phyloP scores from a whole-genome alignment of 257 asterid species.

The Scutellaria barbata region DNA sequence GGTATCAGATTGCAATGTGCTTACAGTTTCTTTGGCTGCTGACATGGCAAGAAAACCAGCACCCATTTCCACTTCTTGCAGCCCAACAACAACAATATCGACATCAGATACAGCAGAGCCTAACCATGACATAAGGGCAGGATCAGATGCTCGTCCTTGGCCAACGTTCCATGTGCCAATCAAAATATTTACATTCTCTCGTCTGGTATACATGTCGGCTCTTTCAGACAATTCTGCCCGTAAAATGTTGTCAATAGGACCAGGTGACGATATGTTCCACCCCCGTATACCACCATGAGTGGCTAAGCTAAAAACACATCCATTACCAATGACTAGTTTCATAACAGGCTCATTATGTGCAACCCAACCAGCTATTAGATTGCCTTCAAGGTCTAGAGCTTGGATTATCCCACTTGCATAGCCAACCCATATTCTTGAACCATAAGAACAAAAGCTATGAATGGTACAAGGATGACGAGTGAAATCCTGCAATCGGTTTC shows the following conservation, averaged over 20 bases:
- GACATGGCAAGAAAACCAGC: conserved; percentile 98
- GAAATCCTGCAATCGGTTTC: conserved; percentile 75
- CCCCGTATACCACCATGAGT: conserved; percentile 97
- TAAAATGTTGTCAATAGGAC: conserved; percentile 66
- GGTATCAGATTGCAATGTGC: conserved; percentile 17
- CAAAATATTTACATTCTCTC: conserved; percentile 60
- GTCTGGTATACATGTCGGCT: conserved; percentile 54
- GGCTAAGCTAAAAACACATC: conserved; percentile 74
- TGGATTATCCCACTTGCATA: conserved; percentile 79
- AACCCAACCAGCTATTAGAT: conserved; percentile 68
- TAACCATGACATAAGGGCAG: conserved; percentile 81
- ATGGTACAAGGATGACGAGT: conserved; percentile 63
- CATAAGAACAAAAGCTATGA: conserved; percentile 62
- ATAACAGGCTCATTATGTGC: conserved; percentile 83
- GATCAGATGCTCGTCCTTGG: conserved; percentile 84
- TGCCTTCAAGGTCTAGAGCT: conserved; percentile 77
- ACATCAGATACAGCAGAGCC: conserved; percentile 81
- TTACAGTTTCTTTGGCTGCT: conserved; percentile 96
- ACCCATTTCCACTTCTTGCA: conserved; percentile 98
- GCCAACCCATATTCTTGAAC: conserved; percentile 83
- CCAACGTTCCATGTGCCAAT: conserved; percentile 97
- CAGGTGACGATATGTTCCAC: conserved; percentile 88
- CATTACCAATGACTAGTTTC: conserved; percentile 59
- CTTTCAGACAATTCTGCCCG: conserved; percentile 56
- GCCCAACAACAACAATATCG: conserved; percentile 87